Evolutionary conservation across 768 basidiomycete species (phyloP).

Genomic region (Tricholoma matsutake): DNA sequence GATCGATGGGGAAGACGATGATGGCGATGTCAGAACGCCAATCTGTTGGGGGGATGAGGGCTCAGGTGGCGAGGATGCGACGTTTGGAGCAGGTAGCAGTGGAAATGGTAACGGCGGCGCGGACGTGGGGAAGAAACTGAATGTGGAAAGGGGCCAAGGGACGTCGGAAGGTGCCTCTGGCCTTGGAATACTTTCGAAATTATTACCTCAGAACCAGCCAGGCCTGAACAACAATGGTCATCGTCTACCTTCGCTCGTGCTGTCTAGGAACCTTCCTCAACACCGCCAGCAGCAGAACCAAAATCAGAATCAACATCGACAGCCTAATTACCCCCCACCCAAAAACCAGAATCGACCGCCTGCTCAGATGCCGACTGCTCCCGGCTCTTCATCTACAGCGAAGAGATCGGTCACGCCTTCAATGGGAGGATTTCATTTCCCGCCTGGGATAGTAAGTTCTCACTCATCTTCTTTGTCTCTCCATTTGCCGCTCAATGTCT

Average conservation of each 20-base stretch:
- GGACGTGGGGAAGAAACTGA: not conserved
- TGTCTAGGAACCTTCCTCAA: not conserved
- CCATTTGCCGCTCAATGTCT: not conserved
- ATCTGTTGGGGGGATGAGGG: slow-evolving; percentile 43
- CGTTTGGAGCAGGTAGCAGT: slow-evolving; percentile 10
- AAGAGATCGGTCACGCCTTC: slow-evolving; percentile 32
- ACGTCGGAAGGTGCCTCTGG: not conserved
- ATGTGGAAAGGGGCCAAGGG: not conserved
- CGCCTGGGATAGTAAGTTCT: slow-evolving; percentile 40
- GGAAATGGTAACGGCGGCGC: slow-evolving; percentile 7
- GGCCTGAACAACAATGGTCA: slow-evolving; percentile 1
- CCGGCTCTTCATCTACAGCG: not conserved
- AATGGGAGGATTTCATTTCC: slow-evolving; percentile 49
- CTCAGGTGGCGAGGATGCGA: not conserved
- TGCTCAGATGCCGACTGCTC: not conserved
- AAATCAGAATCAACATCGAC: slow-evolving; percentile 14
- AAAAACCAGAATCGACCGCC: not conserved
- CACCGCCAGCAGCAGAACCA: slow-evolving; percentile 10
- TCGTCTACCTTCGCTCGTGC: not conserved
- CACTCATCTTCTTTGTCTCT: not conserved
- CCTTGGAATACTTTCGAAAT: slow-evolving; percentile 1
- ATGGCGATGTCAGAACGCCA: slow-evolving; percentile 28
- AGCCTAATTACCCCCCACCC: not conserved
- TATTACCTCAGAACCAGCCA: slow-evolving; percentile 4
- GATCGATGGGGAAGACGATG: slow-evolving; percentile 34